Conservation (phyloP, 805 yeast species). For the Teunomyces lycoperdinae region DNA sequence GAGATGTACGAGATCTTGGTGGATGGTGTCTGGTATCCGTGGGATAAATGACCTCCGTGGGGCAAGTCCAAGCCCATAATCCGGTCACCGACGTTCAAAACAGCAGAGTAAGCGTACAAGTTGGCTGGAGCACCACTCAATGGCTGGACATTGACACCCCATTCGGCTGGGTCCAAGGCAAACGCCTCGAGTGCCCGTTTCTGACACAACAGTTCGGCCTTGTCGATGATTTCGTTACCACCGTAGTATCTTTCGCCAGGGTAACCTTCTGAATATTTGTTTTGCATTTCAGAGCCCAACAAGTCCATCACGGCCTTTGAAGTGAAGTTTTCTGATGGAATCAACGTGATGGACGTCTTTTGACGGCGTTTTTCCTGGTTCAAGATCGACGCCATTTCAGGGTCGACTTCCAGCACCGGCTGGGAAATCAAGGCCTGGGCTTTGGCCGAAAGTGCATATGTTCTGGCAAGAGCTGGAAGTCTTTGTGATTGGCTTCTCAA, state of each 20-base stretch:
- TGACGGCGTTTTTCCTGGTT: constrained; percentile 86
- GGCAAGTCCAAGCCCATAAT: constrained; percentile 98
- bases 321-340: constrained; percentile 97
- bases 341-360: constrained; percentile 87
- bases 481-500: constrained; percentile 18
- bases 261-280: constrained; percentile 98
- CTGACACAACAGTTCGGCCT: constrained; percentile 90
- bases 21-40: constrained; percentile 94
- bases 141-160: constrained; percentile 99
- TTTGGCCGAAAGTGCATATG: constrained; percentile 63
- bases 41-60: constrained; percentile 98
- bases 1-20: constrained; percentile 94
- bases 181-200: constrained; percentile 92
- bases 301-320: constrained; percentile 95
- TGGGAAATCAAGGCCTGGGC: constrained; percentile 67
- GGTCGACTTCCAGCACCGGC: constrained; percentile 64
- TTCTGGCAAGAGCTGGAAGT: constrained; percentile 17
- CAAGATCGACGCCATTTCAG: constrained; percentile 72
- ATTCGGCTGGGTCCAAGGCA: constrained; percentile 68
- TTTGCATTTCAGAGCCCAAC: constrained; percentile 95
- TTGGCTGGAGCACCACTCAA: constrained; percentile 98
- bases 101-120: constrained; percentile 92
- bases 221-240: constrained; percentile 95
- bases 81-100: constrained; percentile 93
- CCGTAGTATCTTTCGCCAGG: constrained; percentile 99